A percentile compares a stretch with the other conserved stretches of the same genome.
phyloP scores from a whole-genome alignment of 2,329 filamentous ascomycete genomes.

The Pseudogymnoascus sp. region DNA sequence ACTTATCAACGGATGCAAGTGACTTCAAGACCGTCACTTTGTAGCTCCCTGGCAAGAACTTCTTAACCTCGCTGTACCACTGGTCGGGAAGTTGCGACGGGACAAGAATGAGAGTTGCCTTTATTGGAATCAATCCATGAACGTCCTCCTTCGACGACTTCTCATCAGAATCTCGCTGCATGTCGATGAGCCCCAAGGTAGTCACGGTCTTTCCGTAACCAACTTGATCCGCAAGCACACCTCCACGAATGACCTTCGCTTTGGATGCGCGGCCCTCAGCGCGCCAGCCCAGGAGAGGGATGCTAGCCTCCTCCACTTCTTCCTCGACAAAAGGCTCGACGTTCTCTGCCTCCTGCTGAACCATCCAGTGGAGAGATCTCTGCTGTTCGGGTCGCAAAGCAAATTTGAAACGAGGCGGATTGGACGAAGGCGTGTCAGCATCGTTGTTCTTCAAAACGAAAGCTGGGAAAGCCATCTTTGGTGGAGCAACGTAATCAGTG shows the following conservation, averaged over 20 bases:
- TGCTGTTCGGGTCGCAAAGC: conserved; percentile 45
- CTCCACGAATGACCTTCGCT: conserved; percentile 42
- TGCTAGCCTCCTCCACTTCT: conserved; percentile 49
- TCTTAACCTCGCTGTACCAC: conserved; percentile 49
- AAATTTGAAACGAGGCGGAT: conserved; percentile 33
- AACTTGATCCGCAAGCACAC: conserved; percentile 56
- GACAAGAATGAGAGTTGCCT: conserved; percentile 54
- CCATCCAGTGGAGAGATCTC: conserved; percentile 54
- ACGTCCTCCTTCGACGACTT: not conserved
- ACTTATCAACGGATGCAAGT: conserved; percentile 32
- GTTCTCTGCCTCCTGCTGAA: conserved; percentile 45
- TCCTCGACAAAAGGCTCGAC: conserved; percentile 40
- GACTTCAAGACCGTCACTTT: conserved; percentile 39
- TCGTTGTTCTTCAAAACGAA: conserved; percentile 40
- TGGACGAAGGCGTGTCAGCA: conserved; percentile 24
- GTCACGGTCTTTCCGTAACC: conserved; percentile 62
- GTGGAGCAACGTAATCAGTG: conserved; percentile 35
- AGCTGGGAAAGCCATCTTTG: conserved; percentile 29
- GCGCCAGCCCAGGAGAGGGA: conserved; percentile 47
- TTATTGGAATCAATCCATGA: conserved; percentile 29
- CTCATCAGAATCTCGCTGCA: conserved; percentile 15
- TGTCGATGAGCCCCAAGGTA: conserved; percentile 48
- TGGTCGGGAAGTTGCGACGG: conserved; percentile 49
- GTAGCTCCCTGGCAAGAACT: conserved; percentile 36
- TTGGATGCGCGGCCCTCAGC: conserved; percentile 46